phyloP scores from a whole-genome alignment of 371 early-diverging fungal genomes.

The Rhizopus stolonifer region DNA sequence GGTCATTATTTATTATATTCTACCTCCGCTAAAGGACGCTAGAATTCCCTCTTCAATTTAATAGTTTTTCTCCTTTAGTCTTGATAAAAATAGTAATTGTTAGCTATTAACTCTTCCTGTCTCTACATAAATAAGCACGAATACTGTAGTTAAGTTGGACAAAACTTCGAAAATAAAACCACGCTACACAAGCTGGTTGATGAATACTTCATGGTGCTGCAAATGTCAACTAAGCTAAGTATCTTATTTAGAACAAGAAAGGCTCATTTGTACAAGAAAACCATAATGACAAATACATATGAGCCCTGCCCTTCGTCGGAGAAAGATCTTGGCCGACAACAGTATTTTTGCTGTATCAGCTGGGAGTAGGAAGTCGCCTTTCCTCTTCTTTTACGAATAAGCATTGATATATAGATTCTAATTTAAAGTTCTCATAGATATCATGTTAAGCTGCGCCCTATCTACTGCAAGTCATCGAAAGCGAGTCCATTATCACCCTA shows the following conservation, averaged over 20 bases:
- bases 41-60: too few species aligned
- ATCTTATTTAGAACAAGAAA: slow-evolving; percentile 11
- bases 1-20: too few species aligned
- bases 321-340: slow-evolving; percentile 15
- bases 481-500: slow-evolving; percentile 11
- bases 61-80: too few species aligned
- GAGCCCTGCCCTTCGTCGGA: slow-evolving; percentile 22
- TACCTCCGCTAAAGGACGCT: too few species aligned
- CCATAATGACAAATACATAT: slow-evolving; percentile 20
- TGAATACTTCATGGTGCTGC: slow-evolving; percentile 7
- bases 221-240: slow-evolving; percentile 9
- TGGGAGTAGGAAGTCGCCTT: slow-evolving; percentile 17
- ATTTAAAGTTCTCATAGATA: slow-evolving; percentile 17
- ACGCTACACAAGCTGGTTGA: slow-evolving; percentile 6
- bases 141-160: too few species aligned
- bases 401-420: slow-evolving; percentile 13
- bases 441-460: slow-evolving; percentile 8
- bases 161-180: slow-evolving; percentile 6
- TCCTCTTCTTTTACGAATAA: slow-evolving; percentile 14
- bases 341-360: slow-evolving; percentile 17
- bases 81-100: too few species aligned
- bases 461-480: slow-evolving; percentile 9
- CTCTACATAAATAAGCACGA: too few species aligned
- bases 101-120: too few species aligned
- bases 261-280: slow-evolving; percentile 18